Percentiles rank a stretch among this genome's conserved stretches.
Evolutionary conservation across 2,329 filamentous ascomycete species (phyloP).

Genomic region (Fusarium sp.): DNA sequence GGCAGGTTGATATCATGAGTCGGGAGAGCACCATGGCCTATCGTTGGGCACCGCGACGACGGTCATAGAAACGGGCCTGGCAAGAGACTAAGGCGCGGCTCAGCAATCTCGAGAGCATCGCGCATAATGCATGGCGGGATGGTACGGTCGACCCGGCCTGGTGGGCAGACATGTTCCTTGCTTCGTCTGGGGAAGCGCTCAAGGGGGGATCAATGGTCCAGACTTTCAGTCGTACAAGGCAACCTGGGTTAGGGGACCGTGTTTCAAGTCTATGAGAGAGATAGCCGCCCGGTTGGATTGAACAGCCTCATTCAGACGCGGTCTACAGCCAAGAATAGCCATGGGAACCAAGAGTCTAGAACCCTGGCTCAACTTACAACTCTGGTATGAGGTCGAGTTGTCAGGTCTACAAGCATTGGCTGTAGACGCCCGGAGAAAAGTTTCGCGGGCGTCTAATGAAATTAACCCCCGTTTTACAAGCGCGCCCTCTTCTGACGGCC

Average conservation of each 20-base stretch:
- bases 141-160: conserved; percentile 11
- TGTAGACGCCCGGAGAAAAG: conserved; percentile 32
- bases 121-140: conserved; percentile 26
- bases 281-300: conserved; percentile 39
- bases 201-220: conserved; percentile 4
- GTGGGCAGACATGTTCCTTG: background rate
- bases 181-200: conserved; percentile 35
- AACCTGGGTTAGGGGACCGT: background rate
- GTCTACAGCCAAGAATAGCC: background rate
- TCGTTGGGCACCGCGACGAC: conserved; percentile 30
- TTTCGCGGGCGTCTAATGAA: conserved; percentile 37
- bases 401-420: conserved; percentile 34
- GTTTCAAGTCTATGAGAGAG: conserved; percentile 34
- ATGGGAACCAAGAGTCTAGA: background rate
- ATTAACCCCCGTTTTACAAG: conserved; percentile 35
- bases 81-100: conserved; percentile 34
- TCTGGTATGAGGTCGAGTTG: background rate
- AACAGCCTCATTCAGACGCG: conserved; percentile 1
- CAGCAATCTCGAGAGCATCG: conserved; percentile 33
- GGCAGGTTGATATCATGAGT: conserved; percentile 34
- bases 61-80: conserved; percentile 43
- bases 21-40: conserved; percentile 26
- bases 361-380: background rate
- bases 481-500: conserved; percentile 24
- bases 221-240: conserved; percentile 12